Evolutionary conservation across 768 basidiomycete species (phyloP), one percentile per base, ranked within the genome.

Genomic region (Aureoboletus auriporus): DNA sequence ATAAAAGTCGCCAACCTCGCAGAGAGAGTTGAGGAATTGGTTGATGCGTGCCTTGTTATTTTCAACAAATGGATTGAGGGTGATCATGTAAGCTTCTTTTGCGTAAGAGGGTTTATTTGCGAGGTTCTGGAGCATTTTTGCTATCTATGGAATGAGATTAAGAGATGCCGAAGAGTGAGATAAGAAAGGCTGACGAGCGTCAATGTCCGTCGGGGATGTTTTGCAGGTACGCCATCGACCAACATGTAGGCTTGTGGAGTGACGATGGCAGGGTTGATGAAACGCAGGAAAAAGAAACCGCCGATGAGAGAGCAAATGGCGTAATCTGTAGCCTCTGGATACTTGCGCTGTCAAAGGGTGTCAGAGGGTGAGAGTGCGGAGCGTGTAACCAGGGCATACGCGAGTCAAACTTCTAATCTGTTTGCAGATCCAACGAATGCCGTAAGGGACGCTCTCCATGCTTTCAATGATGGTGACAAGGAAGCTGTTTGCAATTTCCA

Each of bases 191-290:
- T 49, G 51, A 80, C 89, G 66, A 99, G 75, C 10, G 96, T 99
- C 63, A 99, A 74, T 9, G 96, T 99, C 61, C 96, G 83, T 43
- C 96, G 78, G 26, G 96, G 96, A 66, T 98, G 95, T 68, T 97
- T 98, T 9, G 96, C 95, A 1, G 96, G 96, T 12, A 95, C 90
- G 42, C 89, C 91, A 65, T 98, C 94, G 27, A 99, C 96, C 42
- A 99, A 80, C 96, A 99, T 99, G 68, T 98, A 99, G 28, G 96
- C 96, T 65, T 99, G 96, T 0, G 96, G 96, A 0, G 96, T 99
- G 52, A 99, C 96, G 47, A 99, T 92, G 2, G 96, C 96, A 3
- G 96, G 96, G 61, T 99, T 99, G 73, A 99, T 98, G 73, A 99
- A 99, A 16, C 96, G 89, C 52, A 99, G 83, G 80, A 99, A 99